Conservation (phyloP, 805 yeast genomes). For the Saccharomycopsis javanensis region DNA sequence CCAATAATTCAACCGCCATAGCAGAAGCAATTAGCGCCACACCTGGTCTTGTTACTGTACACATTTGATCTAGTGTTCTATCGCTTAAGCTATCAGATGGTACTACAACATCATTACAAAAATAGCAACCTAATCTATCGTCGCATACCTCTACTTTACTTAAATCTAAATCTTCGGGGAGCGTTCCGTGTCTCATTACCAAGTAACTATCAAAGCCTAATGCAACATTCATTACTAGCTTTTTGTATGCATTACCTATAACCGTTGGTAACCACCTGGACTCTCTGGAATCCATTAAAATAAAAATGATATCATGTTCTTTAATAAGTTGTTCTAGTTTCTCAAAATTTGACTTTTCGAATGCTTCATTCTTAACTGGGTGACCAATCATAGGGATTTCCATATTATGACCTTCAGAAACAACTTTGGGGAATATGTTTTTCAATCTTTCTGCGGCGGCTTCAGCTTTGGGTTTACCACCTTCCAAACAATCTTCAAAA, state of each 20-base stretch:
- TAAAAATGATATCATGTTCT: conserved; percentile 65
- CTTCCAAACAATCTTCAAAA: conserved; percentile 70
- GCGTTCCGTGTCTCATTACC: conserved; percentile 86
- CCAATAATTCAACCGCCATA: conserved; percentile 73
- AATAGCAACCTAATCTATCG: conserved; percentile 76
- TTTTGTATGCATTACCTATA: conserved; percentile 53
- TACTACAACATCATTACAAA: conserved; percentile 92
- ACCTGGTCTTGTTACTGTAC: conserved; percentile 97
- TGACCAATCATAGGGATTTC: conserved; percentile 98
- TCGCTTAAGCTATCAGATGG: conserved; percentile 84
- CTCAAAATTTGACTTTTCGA: conserved; percentile 43
- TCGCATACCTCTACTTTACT: background rate
- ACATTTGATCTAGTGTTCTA: conserved; percentile 92
- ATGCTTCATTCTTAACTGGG: conserved; percentile 49
- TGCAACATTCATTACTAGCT: conserved; percentile 84
- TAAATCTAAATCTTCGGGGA: conserved; percentile 17
- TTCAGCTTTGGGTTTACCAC: conserved; percentile 67
- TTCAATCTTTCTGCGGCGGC: conserved; percentile 67
- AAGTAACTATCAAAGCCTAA: conserved; percentile 88
- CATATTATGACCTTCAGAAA: conserved; percentile 49
- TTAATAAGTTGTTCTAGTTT: conserved; percentile 43
- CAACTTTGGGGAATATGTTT: conserved; percentile 70
- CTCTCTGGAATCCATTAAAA: conserved; percentile 91
- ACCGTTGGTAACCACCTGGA: conserved; percentile 97
- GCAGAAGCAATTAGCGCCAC: conserved; percentile 84